phyloP scores from a whole-genome alignment of 345 rosid genomes.

The Punica granatum region DNA sequence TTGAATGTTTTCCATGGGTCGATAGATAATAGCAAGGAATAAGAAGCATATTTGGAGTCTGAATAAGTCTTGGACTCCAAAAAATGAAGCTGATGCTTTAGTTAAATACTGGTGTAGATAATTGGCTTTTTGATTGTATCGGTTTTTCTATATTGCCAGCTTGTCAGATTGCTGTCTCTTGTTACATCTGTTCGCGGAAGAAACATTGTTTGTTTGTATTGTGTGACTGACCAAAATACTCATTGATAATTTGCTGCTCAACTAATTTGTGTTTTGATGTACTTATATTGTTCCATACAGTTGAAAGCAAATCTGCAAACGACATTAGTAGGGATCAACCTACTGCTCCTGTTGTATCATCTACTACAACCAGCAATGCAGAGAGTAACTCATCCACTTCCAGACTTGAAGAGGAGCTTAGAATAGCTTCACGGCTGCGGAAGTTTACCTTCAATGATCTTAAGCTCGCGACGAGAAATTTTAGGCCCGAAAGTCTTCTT shows the following conservation, averaged over 20 bases:
- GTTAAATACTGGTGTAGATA: not conserved
- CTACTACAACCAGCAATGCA: slow-evolving; percentile 35
- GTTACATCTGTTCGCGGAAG: not conserved
- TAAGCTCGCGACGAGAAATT: slow-evolving; percentile 68
- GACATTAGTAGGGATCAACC: slow-evolving; percentile 33
- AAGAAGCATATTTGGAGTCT: not conserved
- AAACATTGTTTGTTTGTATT: not conserved
- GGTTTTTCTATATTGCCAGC: not conserved
- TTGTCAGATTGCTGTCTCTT: not conserved
- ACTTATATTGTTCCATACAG: slow-evolving; percentile 18
- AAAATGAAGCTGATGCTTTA: not conserved
- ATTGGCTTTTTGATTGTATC: not conserved
- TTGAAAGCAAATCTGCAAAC: slow-evolving; percentile 29
- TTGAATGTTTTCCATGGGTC: too few relatives aligned
- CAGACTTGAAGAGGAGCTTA: slow-evolving; percentile 53
- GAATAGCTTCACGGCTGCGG: slow-evolving; percentile 60
- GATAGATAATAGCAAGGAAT: not conserved
- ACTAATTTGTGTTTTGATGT: not conserved
- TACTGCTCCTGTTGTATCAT: slow-evolving; percentile 28
- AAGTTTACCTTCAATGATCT: slow-evolving; percentile 67
- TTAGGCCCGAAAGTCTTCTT: slow-evolving; percentile 80
- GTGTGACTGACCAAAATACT: not conserved
- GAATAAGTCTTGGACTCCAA: not conserved
- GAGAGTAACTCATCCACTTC: slow-evolving; percentile 57
- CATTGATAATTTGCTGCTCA: not conserved